These are phyloP conservation scores for Austroboletus niveus DNA, from an alignment of 1,284 basidiomycete genomes.

Conservation along the genomic window DNA sequence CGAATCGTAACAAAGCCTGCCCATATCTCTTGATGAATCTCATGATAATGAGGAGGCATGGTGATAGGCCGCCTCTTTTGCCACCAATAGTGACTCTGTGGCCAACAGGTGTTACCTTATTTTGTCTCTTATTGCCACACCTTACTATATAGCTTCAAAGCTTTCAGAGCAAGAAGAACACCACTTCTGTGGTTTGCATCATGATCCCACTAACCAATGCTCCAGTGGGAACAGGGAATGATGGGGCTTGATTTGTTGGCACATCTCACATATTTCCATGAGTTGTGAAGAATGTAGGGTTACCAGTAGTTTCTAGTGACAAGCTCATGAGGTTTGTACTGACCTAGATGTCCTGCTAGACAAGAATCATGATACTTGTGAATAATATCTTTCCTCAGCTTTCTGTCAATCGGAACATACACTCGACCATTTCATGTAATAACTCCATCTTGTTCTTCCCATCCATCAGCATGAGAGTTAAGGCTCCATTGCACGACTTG, in stretches of 20 bases:
- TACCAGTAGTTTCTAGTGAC: constrained; percentile 43
- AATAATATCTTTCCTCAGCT: constrained; percentile 24
- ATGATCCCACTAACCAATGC: no score
- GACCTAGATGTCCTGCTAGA: constrained; percentile 41
- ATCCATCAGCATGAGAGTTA: constrained; percentile 5
- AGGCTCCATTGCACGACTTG: not conserved
- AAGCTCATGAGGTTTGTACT: constrained; percentile 36
- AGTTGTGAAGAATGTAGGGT: constrained; percentile 35
- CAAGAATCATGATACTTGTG: constrained; percentile 31
- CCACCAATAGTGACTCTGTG: no score
- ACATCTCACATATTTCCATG: constrained; percentile 37
- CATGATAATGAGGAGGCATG: no score
- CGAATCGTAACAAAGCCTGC: no score
- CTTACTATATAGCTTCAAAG: no score
- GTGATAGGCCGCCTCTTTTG: no score
- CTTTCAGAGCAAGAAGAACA: no score
- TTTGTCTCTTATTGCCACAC: no score
- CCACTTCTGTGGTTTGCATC: no score
- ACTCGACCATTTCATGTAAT: no score
- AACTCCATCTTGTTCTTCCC: constrained; percentile 8
- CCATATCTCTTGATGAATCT: no score
- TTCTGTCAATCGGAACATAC: constrained; percentile 22
- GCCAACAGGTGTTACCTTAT: no score
- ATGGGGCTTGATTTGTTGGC: constrained; percentile 32
- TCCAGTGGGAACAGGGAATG: not conserved